A percentile compares a stretch with the other conserved stretches of the same genome.
Conservation (phyloP, 352 stramenopile genomes). For the Globisporangium heterothallicum region DNA sequence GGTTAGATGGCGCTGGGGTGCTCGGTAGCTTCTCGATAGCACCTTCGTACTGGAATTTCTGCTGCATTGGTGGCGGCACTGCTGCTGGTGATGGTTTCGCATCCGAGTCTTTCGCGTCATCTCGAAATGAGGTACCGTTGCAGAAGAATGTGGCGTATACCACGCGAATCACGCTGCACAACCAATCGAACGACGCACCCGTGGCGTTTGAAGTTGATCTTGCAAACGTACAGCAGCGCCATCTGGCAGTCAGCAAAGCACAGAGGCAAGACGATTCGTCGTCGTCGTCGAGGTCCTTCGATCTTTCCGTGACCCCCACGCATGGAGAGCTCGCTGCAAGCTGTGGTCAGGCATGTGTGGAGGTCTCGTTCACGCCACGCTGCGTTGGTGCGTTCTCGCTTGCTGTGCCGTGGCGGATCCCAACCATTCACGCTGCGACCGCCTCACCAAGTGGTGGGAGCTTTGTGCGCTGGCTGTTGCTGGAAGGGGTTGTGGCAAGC, state of each 20-base stretch:
- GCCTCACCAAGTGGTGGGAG: too few species aligned
- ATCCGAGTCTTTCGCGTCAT: too few species aligned
- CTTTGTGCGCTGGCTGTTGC: slow-evolving; percentile 50
- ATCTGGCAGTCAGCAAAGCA: neutral
- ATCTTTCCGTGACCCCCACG: slow-evolving; percentile 17
- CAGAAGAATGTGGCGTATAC: slow-evolving; percentile 9
- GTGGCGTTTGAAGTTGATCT: slow-evolving; percentile 20
- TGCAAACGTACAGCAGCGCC: slow-evolving; percentile 2
- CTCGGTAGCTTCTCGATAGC: slow-evolving; percentile 12
- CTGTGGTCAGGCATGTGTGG: slow-evolving; percentile 10
- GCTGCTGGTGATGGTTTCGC: too few species aligned
- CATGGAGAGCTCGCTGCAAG: slow-evolving; percentile 18
- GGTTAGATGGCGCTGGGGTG: slow-evolving; percentile 6
- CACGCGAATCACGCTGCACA: slow-evolving; percentile 14
- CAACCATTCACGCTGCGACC: neutral
- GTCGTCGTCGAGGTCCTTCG: slow-evolving; percentile 14
- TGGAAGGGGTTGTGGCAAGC: slow-evolving; percentile 38
- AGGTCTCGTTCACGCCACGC: slow-evolving; percentile 36
- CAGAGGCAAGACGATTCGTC: neutral
- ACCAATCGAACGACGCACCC: slow-evolving; percentile 25
- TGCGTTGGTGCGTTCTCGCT: slow-evolving; percentile 41
- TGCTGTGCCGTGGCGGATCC: slow-evolving; percentile 34
- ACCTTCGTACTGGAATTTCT: slow-evolving; percentile 11
- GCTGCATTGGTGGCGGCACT: neutral
- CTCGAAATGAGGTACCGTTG: too few species aligned